phyloP scores from a whole-genome alignment of 352 stramenopile species.

The Pythium insidiosum region DNA sequence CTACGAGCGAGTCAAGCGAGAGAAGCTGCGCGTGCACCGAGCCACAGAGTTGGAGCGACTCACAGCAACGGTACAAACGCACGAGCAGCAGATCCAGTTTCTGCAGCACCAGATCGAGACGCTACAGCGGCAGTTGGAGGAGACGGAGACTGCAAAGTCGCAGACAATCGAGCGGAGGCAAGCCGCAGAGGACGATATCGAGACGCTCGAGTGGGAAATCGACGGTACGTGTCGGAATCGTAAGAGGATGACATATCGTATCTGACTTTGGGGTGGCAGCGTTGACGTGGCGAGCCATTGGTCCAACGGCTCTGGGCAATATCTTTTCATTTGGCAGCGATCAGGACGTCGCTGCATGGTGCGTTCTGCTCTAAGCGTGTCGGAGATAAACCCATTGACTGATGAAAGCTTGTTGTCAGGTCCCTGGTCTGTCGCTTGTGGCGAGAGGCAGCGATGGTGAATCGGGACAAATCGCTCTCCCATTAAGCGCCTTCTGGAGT shows the following conservation, averaged over 20 bases:
- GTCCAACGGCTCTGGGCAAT: background rate
- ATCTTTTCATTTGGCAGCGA: constrained; percentile 12
- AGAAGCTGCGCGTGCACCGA: constrained; percentile 23
- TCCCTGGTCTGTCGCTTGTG: background rate
- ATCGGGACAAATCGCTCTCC: too few species aligned
- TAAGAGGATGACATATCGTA: background rate
- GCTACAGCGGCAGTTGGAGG: constrained; percentile 26
- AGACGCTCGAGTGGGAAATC: constrained; percentile 60
- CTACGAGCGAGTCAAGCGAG: constrained; percentile 32
- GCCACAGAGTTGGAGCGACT: constrained; percentile 31
- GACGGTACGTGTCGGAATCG: constrained; percentile 22
- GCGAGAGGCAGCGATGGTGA: too few species aligned
- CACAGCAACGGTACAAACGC: constrained; percentile 32
- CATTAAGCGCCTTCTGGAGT: too few species aligned
- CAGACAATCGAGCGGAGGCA: constrained; percentile 26
- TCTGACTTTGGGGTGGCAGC: too few species aligned
- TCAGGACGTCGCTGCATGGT: constrained; percentile 12
- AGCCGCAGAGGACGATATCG: constrained; percentile 33
- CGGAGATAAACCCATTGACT: too few species aligned
- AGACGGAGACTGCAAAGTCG: constrained; percentile 28
- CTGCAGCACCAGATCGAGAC: constrained; percentile 55
- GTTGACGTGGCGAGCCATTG: constrained; percentile 15
- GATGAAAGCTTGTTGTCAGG: background rate
- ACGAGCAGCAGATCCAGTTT: constrained; percentile 34
- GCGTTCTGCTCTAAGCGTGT: background rate